These are phyloP conservation scores for Beta vulgaris DNA, from an alignment of 148 eudicot genomes.

Conservation along the genomic window DNA sequence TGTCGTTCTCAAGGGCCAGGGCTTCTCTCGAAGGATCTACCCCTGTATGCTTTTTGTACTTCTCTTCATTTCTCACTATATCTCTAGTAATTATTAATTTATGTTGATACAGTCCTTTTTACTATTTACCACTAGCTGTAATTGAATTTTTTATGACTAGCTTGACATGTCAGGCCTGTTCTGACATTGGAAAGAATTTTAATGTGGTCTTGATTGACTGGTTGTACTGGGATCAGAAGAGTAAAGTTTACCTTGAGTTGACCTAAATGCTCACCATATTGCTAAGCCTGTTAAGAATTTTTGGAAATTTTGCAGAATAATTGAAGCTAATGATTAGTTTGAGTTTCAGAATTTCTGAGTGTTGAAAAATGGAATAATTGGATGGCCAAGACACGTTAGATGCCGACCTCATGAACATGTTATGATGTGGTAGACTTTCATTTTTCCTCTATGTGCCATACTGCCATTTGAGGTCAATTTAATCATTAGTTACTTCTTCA, in stretches of 20 bases:
- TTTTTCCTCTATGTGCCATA: not conserved
- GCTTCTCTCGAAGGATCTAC: constrained; percentile 92
- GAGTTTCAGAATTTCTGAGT: not conserved
- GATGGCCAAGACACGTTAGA: not conserved
- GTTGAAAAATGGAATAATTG: not conserved
- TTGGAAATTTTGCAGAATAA: not conserved
- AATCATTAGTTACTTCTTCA: not conserved
- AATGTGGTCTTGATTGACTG: not conserved
- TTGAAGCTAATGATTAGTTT: not conserved
- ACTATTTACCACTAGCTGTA: not conserved
- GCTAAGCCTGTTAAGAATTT: not conserved
- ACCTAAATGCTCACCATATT: not conserved
- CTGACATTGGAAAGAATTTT: not conserved
- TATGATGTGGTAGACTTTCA: not conserved
- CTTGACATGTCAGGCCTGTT: not conserved
- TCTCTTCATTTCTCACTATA: not conserved
- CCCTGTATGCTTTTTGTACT: constrained; percentile 54
- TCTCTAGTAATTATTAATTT: not conserved
- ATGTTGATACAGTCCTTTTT: not conserved
- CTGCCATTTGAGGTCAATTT: not conserved
- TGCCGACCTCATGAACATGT: not conserved
- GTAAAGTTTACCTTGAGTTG: not conserved
- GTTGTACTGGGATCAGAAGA: not conserved
- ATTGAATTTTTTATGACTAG: not conserved
- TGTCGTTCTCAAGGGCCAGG: constrained; percentile 97